Conservation (phyloP, 495 filamentous ascomycete species). For the Xylaria telfairii region DNA sequence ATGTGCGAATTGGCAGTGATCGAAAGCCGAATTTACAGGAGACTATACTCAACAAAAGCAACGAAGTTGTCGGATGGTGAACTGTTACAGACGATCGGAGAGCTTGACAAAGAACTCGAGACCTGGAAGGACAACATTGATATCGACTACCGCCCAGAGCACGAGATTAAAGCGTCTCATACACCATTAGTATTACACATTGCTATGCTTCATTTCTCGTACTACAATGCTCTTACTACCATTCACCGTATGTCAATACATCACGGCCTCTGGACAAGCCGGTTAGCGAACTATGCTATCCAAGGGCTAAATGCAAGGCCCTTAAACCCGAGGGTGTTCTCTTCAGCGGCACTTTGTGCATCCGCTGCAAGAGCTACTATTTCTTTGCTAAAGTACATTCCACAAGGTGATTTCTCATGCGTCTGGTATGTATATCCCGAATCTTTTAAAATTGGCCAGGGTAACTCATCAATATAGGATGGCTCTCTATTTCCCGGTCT, state of each 20-base stretch:
- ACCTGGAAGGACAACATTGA: constrained; percentile 97
- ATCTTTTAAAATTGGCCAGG: constrained; percentile 17
- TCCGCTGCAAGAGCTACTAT: constrained; percentile 92
- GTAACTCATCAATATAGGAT: constrained; percentile 64
- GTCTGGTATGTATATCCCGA: constrained; percentile 76
- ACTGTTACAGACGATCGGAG: constrained; percentile 92
- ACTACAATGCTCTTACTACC: constrained; percentile 97
- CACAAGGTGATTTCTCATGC: constrained; percentile 90
- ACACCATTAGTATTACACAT: constrained; percentile 90
- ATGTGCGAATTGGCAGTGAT: constrained; percentile 92
- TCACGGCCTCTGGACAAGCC: constrained; percentile 97
- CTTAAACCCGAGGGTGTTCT: constrained; percentile 91
- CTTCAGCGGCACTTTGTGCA: constrained; percentile 91
- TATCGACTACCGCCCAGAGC: constrained; percentile 89
- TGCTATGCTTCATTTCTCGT: constrained; percentile 91
- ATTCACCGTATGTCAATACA: constrained; percentile 99
- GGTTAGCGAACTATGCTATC: constrained; percentile 93
- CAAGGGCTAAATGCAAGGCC: constrained; percentile 89
- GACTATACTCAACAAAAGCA: constrained; percentile 90
- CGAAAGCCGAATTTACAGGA: constrained; percentile 92
- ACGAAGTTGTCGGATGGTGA: constrained; percentile 92
- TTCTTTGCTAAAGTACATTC: constrained; percentile 92
- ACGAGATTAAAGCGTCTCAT: constrained; percentile 90
- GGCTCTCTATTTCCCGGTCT: constrained; percentile 96
- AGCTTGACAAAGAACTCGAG: constrained; percentile 91